These are phyloP conservation scores for Paramecium pentaurelia DNA, from an alignment of 73 alveolate genomes.

Conservation along the genomic window DNA sequence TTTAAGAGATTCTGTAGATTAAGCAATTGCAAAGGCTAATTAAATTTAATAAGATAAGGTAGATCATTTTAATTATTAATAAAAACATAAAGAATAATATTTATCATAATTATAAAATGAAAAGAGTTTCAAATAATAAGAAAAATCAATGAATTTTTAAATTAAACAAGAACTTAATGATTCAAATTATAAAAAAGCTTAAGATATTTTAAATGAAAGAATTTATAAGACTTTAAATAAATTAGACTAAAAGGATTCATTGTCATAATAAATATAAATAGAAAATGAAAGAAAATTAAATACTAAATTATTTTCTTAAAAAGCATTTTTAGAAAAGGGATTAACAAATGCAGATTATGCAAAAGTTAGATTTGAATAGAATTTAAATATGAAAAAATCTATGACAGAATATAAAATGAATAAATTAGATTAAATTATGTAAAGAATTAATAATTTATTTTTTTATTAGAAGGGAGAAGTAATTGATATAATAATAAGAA, in stretches of 20 bases:
- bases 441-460: not conserved
- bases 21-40: not conserved
- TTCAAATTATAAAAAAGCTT: not conserved
- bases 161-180: not conserved
- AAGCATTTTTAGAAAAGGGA: not conserved
- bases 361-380: not conserved
- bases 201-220: not conserved
- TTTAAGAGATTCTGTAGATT: not conserved
- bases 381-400: not conserved
- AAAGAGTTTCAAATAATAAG: not conserved
- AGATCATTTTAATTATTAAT: not conserved
- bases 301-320: not conserved
- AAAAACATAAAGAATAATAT: not conserved
- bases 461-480: not conserved
- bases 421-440: conserved; percentile 25
- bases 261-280: not conserved
- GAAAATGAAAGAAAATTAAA: conserved; percentile 13
- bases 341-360: not conserved
- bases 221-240: not conserved
- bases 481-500: not conserved
- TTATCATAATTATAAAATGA: not conserved
- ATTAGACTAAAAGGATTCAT: not conserved
- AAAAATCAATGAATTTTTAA: not conserved
- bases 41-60: not conserved
- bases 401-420: conserved; percentile 14